Percentiles rank a stretch among this genome's conserved stretches.
phyloP scores from a whole-genome alignment of 345 rosid species.

The Bruguiera gymnorhiza region DNA sequence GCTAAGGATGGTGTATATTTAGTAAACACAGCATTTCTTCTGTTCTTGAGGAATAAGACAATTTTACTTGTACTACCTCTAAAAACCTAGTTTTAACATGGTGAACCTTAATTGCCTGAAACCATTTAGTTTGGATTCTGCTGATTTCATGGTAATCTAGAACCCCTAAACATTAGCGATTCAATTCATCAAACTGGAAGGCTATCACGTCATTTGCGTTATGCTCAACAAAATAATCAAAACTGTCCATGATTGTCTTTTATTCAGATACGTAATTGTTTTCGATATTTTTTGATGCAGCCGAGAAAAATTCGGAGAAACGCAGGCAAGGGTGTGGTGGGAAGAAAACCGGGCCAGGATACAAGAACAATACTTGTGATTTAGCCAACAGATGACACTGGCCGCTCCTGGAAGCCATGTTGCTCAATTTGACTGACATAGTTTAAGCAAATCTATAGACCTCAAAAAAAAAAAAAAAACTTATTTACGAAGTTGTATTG shows the following conservation, averaged over 20 bases:
- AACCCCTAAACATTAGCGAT: too few species aligned
- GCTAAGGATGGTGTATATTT: background rate
- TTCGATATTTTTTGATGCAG: conserved; percentile 40
- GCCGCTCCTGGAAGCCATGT: conserved; percentile 9
- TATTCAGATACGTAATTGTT: background rate
- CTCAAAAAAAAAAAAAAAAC: background rate
- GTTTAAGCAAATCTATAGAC: conserved; percentile 11
- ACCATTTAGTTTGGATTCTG: too few species aligned
- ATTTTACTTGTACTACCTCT: background rate
- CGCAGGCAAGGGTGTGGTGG: conserved; percentile 94
- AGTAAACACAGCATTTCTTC: background rate
- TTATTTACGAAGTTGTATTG: too few species aligned
- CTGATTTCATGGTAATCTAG: too few species aligned
- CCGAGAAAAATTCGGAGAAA: conserved; percentile 88
- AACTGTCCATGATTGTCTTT: background rate
- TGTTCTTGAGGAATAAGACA: background rate
- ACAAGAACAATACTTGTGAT: conserved; percentile 83
- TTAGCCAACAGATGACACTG: conserved; percentile 10
- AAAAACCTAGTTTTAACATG: too few species aligned
- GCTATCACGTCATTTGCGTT: too few species aligned
- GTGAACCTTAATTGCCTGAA: too few species aligned
- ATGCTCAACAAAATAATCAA: background rate
- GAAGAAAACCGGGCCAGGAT: conserved; percentile 90
- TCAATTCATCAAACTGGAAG: too few species aligned
- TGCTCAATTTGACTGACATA: conserved; percentile 7